phyloP scores from a whole-genome alignment of 208 protist species.

The Polymyxa betae region DNA sequence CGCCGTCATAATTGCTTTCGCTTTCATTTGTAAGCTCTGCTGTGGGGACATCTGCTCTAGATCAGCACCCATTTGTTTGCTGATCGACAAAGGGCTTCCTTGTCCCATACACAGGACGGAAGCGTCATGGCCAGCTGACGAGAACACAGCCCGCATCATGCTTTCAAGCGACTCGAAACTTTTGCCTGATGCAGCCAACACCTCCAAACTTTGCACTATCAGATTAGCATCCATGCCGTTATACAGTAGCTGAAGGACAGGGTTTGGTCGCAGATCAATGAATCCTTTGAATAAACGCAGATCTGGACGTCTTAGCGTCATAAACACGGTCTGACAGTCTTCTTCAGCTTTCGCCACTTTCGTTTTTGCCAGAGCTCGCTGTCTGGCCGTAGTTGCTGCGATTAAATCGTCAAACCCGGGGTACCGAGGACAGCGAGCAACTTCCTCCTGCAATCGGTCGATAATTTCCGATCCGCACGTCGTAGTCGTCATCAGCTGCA shows the following conservation, averaged over 20 bases:
- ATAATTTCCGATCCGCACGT: conserved; percentile 31
- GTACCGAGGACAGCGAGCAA: neutral
- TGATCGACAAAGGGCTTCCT: neutral
- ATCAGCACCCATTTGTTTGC: neutral
- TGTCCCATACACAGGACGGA: conserved; percentile 1
- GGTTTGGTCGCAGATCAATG: conserved; percentile 15
- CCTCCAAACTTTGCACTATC: neutral
- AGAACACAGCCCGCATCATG: conserved; percentile 12
- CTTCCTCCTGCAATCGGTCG: conserved; percentile 15
- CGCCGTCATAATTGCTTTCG: conserved; percentile 48
- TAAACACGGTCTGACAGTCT: conserved; percentile 32
- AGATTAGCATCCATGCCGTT: neutral
- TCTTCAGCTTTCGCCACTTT: neutral
- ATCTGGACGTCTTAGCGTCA: conserved; percentile 3
- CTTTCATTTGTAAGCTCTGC: neutral
- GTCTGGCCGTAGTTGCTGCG: neutral
- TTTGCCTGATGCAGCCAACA: neutral
- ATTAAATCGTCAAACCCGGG: neutral
- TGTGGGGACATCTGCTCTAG: neutral
- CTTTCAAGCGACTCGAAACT: neutral
- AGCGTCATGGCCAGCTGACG: neutral
- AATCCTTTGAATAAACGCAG: conserved; percentile 12
- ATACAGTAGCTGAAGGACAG: conserved; percentile 40
- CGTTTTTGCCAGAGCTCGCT: neutral
- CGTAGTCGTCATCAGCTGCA: neutral